Evolutionary conservation across 331 rosid species (phyloP).

Genomic region (Saraca asoca): DNA sequence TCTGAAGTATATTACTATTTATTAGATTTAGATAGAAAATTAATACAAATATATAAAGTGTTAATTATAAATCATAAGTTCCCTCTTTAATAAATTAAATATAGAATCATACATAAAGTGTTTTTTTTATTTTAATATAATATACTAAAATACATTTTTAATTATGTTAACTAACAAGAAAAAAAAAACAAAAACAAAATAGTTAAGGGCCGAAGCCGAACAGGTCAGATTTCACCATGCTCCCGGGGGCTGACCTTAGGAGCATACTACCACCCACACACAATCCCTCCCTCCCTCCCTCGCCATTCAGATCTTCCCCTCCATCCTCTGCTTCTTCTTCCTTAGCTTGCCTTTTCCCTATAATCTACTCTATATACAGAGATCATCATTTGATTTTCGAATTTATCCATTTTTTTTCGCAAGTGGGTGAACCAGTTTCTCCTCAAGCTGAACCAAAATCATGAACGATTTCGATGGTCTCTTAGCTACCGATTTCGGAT

Average conservation of each 20-base stretch:
- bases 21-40: no score
- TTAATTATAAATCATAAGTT: no score
- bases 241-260: conserved; percentile 37
- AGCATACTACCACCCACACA: conserved; percentile 36
- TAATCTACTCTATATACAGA: not conserved
- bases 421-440: conserved; percentile 11
- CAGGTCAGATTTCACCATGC: conserved; percentile 30
- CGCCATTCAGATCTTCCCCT: conserved; percentile 22
- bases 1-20: no score
- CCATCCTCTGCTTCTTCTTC: conserved; percentile 11
- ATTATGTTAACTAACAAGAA: not conserved
- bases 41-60: no score
- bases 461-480: conserved; percentile 89
- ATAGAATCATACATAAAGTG: no score
- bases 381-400: conserved; percentile 7
- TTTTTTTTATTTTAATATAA: no score
- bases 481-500: conserved; percentile 63
- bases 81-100: no score
- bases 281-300: conserved; percentile 19
- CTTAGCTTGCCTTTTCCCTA: not conserved
- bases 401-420: not conserved
- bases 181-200: not conserved
- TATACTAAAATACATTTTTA: no score
- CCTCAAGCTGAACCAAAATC: not conserved
- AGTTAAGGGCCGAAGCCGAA: no score